These are phyloP conservation scores for Theobroma cacao DNA, from an alignment of 345 rosid species.

Conservation along the genomic window DNA sequence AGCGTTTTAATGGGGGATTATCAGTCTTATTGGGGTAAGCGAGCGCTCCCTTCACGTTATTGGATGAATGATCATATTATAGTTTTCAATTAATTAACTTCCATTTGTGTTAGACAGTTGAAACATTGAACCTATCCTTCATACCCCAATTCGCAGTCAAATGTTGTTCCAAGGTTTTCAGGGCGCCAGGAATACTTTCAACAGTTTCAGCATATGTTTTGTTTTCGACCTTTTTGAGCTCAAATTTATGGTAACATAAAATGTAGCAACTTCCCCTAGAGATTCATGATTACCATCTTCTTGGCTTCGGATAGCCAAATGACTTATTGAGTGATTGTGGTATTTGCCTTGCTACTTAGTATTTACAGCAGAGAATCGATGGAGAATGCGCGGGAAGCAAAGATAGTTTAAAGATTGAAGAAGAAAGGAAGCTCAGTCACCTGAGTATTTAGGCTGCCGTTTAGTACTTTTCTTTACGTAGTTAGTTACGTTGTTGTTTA, in stretches of 20 bases:
- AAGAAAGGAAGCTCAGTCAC: no score
- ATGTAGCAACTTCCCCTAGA: not conserved
- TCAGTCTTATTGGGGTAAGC: not conserved
- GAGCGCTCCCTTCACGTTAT: not conserved
- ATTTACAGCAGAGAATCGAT: no score
- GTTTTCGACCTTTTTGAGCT: not conserved
- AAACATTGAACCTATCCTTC: not conserved
- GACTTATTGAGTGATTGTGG: no score
- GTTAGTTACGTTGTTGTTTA: no score
- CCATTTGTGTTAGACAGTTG: no score
- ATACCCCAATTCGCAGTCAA: not conserved
- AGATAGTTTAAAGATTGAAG: no score
- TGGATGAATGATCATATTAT: not conserved
- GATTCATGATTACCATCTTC: not conserved
- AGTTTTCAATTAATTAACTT: not conserved
- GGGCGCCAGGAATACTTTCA: not conserved
- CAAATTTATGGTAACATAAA: not conserved
- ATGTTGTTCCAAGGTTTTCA: not conserved
- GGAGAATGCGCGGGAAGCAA: no score
- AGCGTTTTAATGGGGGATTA: not conserved
- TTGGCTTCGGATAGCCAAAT: not conserved
- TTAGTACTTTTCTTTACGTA: no score
- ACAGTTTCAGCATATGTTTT: not conserved
- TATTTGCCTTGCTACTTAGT: no score
- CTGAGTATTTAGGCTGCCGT: no score